Percentiles rank a stretch among this genome's conserved stretches.
Evolutionary conservation across 495 filamentous ascomycete species (phyloP).

Genomic region (Astrothelium macrocarpum): DNA sequence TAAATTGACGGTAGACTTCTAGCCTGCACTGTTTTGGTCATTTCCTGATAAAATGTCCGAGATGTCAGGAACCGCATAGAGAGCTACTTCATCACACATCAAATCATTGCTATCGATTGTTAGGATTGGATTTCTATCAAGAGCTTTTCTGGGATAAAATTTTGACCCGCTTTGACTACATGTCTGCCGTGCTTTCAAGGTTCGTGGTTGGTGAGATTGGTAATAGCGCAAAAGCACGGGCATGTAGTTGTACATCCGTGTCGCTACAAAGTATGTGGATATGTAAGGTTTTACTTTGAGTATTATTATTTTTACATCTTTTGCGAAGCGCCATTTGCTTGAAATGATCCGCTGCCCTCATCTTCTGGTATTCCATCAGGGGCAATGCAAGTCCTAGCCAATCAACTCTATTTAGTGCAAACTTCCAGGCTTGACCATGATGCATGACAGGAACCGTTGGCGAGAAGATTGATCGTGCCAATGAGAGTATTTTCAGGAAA

Average conservation of each 20-base stretch:
- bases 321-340: not conserved
- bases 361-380: not conserved
- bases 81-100: too few relatives aligned
- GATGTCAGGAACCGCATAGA: too few relatives aligned
- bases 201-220: not conserved
- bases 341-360: not conserved
- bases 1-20: too few relatives aligned
- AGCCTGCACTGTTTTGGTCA: too few relatives aligned
- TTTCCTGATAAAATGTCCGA: too few relatives aligned
- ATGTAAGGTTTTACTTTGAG: not conserved
- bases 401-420: not conserved
- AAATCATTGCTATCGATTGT: too few relatives aligned
- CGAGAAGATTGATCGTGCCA: not conserved
- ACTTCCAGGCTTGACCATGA: not conserved
- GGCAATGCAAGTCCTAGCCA: not conserved
- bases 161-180: too few relatives aligned
- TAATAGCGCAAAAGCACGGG: not conserved
- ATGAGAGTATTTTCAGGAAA: not conserved
- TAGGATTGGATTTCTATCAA: too few relatives aligned
- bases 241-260: not conserved
- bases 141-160: too few relatives aligned
- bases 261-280: not conserved
- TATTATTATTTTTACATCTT: not conserved
- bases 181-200: too few relatives aligned
- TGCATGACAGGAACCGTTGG: not conserved